A percentile compares a stretch with the other conserved stretches of the same genome.
Conservation (phyloP, 2,329 filamentous ascomycete species). For the Hypoxylon sp. region DNA sequence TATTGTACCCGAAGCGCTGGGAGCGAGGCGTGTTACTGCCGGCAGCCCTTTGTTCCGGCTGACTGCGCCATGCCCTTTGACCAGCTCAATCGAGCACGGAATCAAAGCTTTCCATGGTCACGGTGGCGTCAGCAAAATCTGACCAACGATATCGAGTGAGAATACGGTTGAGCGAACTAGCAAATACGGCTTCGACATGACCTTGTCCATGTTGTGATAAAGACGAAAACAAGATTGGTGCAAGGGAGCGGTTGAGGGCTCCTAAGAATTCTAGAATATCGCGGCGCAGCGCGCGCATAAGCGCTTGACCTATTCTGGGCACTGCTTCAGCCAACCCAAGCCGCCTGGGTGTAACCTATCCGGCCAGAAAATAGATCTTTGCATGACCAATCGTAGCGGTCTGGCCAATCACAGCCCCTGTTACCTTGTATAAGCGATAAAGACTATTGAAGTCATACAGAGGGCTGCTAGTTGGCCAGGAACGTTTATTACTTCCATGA, state of each 20-base stretch:
- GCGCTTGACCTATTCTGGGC: slow-evolving; percentile 17
- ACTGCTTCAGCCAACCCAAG: slow-evolving; percentile 4
- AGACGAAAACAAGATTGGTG: neutral
- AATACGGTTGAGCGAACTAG: slow-evolving; percentile 9
- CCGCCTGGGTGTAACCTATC: slow-evolving; percentile 29
- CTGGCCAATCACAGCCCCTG: slow-evolving; percentile 13
- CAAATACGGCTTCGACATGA: slow-evolving; percentile 16
- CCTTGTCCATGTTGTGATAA: slow-evolving; percentile 7
- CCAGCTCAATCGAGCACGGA: slow-evolving; percentile 25
- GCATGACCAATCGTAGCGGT: slow-evolving; percentile 12
- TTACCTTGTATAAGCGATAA: neutral
- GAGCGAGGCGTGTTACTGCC: slow-evolving; percentile 4
- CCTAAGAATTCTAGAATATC: slow-evolving; percentile 3
- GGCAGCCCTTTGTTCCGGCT: slow-evolving; percentile 11
- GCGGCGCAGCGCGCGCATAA: slow-evolving; percentile 17
- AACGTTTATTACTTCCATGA: slow-evolving; percentile 18
- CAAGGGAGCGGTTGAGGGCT: slow-evolving; percentile 1
- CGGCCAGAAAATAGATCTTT: slow-evolving; percentile 29
- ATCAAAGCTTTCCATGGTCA: slow-evolving; percentile 15
- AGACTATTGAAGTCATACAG: neutral
- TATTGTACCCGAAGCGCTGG: slow-evolving; percentile 5
- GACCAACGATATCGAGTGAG: slow-evolving; percentile 7
- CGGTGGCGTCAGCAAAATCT: slow-evolving; percentile 22
- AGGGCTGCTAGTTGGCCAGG: neutral
- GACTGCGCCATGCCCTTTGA: slow-evolving; percentile 25